phyloP scores from a whole-genome alignment of 257 asterid species.

The Primulina eburnea region DNA sequence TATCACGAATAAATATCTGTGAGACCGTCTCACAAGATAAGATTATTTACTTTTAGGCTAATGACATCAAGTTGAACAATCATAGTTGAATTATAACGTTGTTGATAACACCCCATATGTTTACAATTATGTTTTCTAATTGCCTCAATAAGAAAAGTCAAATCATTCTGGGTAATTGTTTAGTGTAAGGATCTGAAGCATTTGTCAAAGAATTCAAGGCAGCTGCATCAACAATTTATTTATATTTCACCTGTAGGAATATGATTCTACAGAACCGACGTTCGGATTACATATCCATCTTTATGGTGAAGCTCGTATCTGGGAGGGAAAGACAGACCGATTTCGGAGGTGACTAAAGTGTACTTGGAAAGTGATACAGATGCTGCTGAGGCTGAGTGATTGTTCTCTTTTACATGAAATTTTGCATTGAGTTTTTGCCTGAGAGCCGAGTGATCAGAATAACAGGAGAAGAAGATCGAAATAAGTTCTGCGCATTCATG shows the following conservation, averaged over 20 bases:
- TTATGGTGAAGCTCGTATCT: slow-evolving; percentile 92
- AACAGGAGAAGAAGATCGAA: not conserved
- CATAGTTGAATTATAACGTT: too few relatives aligned
- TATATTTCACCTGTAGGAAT: slow-evolving; percentile 45
- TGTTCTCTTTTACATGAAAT: not conserved
- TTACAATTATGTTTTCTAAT: too few relatives aligned
- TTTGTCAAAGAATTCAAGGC: slow-evolving; percentile 71
- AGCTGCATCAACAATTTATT: slow-evolving; percentile 90
- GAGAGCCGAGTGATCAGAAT: too few relatives aligned
- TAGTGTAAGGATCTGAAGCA: slow-evolving; percentile 37
- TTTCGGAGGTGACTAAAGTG: slow-evolving; percentile 38
- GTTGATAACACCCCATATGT: too few relatives aligned
- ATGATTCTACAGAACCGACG: slow-evolving; percentile 62
- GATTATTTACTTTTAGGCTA: too few relatives aligned
- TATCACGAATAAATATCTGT: too few relatives aligned
- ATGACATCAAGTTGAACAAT: too few relatives aligned
- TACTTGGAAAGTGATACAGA: slow-evolving; percentile 42
- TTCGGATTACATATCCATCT: slow-evolving; percentile 67
- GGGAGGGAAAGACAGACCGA: slow-evolving; percentile 54
- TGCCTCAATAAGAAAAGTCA: too few relatives aligned
- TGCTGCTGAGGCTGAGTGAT: slow-evolving; percentile 41
- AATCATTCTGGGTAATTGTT: too few relatives aligned
- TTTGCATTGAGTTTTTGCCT: slow-evolving; percentile 11
- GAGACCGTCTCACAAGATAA: too few relatives aligned
- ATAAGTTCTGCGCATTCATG: not conserved